A percentile compares a stretch with the other conserved stretches of the same genome.
Evolutionary conservation across 1,284 basidiomycete species (phyloP).

Genomic region (Macrocystidia cucumis): DNA sequence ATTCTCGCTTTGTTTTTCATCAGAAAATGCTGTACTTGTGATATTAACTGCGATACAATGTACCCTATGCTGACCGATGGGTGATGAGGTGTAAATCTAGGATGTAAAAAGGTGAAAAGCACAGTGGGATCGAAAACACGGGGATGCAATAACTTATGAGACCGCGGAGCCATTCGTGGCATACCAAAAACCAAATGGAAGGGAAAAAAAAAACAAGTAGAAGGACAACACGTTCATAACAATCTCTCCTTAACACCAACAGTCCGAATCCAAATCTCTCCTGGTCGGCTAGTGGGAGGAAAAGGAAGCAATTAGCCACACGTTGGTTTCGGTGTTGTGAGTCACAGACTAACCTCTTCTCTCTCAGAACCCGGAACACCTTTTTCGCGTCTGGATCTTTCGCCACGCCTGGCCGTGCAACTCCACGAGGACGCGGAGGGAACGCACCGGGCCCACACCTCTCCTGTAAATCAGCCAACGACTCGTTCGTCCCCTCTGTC

Average conservation of each 20-base stretch:
- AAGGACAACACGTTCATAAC: conserved; percentile 12
- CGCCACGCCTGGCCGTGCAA: conserved; percentile 20
- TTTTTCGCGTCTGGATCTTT: conserved; percentile 39
- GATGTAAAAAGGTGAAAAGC: too few relatives aligned
- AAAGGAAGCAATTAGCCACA: conserved; percentile 7
- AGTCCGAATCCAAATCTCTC: conserved; percentile 70
- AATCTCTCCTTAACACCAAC: conserved; percentile 53
- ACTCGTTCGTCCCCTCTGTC: conserved; percentile 78
- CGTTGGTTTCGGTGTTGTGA: conserved; percentile 2
- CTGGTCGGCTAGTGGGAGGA: conserved; percentile 71
- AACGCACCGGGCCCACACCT: conserved; percentile 62
- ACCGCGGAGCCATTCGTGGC: conserved; percentile 1
- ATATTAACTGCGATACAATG: too few relatives aligned
- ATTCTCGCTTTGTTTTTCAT: too few relatives aligned
- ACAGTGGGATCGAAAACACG: too few relatives aligned
- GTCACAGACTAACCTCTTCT: conserved; percentile 53
- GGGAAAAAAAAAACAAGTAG: background rate
- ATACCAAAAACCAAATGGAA: background rate
- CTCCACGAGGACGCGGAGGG: conserved; percentile 39
- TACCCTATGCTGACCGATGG: too few relatives aligned
- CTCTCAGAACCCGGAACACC: conserved; percentile 66
- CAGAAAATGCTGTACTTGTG: too few relatives aligned
- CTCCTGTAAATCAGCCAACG: conserved; percentile 66
- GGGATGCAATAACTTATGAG: too few relatives aligned
- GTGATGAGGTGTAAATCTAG: too few relatives aligned